A percentile compares a stretch with the other conserved stretches of the same genome.
These are phyloP conservation scores for Zangia roseola DNA, from an alignment of 768 basidiomycete genomes.

Conservation along the genomic window DNA sequence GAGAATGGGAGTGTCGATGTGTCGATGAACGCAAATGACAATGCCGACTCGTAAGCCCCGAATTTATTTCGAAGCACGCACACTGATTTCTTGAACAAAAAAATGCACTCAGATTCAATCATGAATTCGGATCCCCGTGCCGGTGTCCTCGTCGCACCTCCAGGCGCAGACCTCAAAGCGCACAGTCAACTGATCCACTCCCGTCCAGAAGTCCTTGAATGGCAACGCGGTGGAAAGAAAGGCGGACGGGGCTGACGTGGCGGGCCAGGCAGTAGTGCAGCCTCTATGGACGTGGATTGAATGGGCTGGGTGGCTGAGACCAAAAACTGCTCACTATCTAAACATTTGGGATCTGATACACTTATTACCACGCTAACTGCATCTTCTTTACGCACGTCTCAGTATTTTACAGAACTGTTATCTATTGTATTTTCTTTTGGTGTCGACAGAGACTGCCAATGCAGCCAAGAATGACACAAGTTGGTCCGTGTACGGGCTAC, in stretches of 20 bases:
- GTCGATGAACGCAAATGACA: conserved; percentile 49
- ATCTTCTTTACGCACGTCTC: conserved; percentile 21
- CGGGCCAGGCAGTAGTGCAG: conserved; percentile 11
- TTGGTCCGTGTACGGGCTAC: no score
- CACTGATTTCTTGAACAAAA: conserved; percentile 42
- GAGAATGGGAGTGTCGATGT: conserved; percentile 44
- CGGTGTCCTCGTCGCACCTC: conserved; percentile 64
- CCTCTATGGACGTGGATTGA: conserved; percentile 32
- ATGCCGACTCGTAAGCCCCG: conserved; percentile 51
- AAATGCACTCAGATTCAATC: conserved; percentile 83
- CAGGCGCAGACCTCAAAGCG: conserved; percentile 56
- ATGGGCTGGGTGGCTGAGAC: background rate
- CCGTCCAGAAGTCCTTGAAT: conserved; percentile 23
- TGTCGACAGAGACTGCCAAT: no score
- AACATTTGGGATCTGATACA: conserved; percentile 13
- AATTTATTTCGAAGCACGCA: background rate
- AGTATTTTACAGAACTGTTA: conserved; percentile 24
- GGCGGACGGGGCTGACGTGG: conserved; percentile 26
- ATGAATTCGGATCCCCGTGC: conserved; percentile 59
- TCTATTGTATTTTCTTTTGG: conserved; percentile 18
- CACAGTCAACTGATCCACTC: conserved; percentile 38
- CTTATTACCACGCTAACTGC: conserved; percentile 14
- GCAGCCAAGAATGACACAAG: no score
- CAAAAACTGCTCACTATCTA: conserved; percentile 9
- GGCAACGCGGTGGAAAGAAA: conserved; percentile 28